Base-by-base conservation (phyloP, 768 basidiomycete genomes). In the Leccinum barrowsii region DNA sequence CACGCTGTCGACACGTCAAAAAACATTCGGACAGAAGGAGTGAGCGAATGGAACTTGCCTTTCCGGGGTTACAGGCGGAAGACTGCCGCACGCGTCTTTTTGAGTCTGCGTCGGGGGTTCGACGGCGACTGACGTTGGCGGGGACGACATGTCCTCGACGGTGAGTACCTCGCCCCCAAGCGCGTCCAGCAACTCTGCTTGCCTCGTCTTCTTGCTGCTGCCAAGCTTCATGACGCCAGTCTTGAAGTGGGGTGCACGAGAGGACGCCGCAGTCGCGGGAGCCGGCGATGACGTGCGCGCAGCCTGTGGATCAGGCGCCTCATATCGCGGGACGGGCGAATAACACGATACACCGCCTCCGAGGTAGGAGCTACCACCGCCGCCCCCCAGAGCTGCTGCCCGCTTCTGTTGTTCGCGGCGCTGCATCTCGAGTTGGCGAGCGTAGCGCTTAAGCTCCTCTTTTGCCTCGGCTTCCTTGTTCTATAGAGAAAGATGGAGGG, bases 381-480 rank as follows among this genome's bases (percentile, higher is more conserved):
- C 53, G 44, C 70, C 60, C 8, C 79, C 80, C 28, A 79, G 74
- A 4, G 77, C 70, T 8, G 82, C 85, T 4, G 87, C 76, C 21
- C 94, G 87, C 59, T 85, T 81, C 64, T 96, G 93, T 71, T 95
- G 93, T 70, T 99, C 96, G 34, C 95, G 82, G 44, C 96, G 86
- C 70, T 98, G 97, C 86, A 97, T 91, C 74, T 99, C 97, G 60
- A 99, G 85, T 68, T 98, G 94, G 72, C 97, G 97, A 1, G 97
- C 95, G 30, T 96, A 89, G 44, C 97, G 87, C 73, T 98, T 99
- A 69, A 99, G 88, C 69, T 98, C 96, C 72, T 99, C 97, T 72
- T 99, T 99, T 2, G 96, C 97, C 68, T 99, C 97, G 6, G 94
- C 94, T 75, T 99, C 97, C 75, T 98, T 98, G 79, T 99, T 98